Evolutionary conservation across 1,284 basidiomycete species (phyloP), one percentile per base, ranked within the genome.

Genomic region (Rhizopogon hawkerae): DNA sequence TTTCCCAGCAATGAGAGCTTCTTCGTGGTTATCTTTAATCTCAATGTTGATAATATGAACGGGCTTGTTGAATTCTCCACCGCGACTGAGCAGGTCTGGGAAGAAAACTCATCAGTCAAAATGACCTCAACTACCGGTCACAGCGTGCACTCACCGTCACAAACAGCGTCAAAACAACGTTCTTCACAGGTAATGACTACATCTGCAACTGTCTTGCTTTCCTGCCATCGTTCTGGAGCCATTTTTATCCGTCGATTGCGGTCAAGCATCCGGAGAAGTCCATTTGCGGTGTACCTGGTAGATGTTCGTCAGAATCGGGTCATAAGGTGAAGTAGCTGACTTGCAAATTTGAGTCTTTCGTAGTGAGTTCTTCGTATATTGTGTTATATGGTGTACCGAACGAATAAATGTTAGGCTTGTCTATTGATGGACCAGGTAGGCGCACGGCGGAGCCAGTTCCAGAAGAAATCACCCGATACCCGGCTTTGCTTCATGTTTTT

Each of bases 141-240:
- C 29, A 42, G 18, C 16, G 16, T 11, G 29, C 16, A 53, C 82
- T 62, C 60, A 94, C 94, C 94, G 67, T 98, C 96, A 63, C 95
- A 98, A 14, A 99, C 96, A 2, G 92, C 88, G 64, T 99, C 96
- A 67, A 93, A 99, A 69, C 96, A 99, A 50, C 95, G 79, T 68
- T 99, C 96, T 70, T 98, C 96, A 68, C 96, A 99, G 2, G 96
- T 99, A 58, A 99, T 96, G 11, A 99, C 95, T 11, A 99, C 78
- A 64, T 99, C 96, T 5, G 91, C 91, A 9, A 92, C 75, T 1
- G 84, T 83, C 60, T 75, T 86, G 49, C 79, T 86, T 48, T 98
- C 94, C 60, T 98, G 95, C 93, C 94, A 99, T 56, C 93, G 79
- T 65, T 99, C 93, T 33, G 96, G 96, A 6, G 95, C 94, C 3